Conservation (phyloP, 306 rosid genomes). For the Gleditsia sinensis region DNA sequence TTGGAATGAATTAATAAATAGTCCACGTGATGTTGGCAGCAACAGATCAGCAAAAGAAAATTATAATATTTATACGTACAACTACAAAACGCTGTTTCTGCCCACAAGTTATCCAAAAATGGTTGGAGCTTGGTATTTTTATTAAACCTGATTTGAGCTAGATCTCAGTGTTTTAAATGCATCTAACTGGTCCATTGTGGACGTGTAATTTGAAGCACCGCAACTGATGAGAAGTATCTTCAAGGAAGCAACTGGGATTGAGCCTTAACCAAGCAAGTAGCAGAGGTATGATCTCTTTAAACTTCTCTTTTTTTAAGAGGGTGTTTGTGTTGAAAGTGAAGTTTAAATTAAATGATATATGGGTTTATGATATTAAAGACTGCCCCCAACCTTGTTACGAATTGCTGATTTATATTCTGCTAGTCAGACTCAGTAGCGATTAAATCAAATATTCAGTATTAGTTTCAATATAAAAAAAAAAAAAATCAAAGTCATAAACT, state of each 20-base stretch:
- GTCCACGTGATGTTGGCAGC: slow-evolving; percentile 35
- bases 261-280: not conserved
- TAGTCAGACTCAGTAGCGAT: too few species aligned
- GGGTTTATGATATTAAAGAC: too few species aligned
- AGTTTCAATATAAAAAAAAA: too few species aligned
- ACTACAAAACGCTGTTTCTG: slow-evolving; percentile 53
- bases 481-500: too few species aligned
- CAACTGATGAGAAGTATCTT: not conserved
- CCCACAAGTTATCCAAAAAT: not conserved
- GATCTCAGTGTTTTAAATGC: slow-evolving; percentile 2
- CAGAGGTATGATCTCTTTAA: not conserved
- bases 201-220: not conserved
- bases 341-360: too few species aligned
- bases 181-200: not conserved
- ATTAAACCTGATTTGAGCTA: slow-evolving; percentile 11
- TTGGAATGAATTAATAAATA: not conserved
- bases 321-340: too few species aligned
- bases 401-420: too few species aligned
- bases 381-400: too few species aligned
- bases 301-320: not conserved
- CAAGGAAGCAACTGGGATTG: not conserved
- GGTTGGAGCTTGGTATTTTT: not conserved
- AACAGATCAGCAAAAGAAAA: not conserved
- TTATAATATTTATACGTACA: not conserved
- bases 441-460: too few species aligned